These are phyloP conservation scores for Phytophthora capsici DNA, from an alignment of 352 stramenopile genomes.

Conservation along the genomic window DNA sequence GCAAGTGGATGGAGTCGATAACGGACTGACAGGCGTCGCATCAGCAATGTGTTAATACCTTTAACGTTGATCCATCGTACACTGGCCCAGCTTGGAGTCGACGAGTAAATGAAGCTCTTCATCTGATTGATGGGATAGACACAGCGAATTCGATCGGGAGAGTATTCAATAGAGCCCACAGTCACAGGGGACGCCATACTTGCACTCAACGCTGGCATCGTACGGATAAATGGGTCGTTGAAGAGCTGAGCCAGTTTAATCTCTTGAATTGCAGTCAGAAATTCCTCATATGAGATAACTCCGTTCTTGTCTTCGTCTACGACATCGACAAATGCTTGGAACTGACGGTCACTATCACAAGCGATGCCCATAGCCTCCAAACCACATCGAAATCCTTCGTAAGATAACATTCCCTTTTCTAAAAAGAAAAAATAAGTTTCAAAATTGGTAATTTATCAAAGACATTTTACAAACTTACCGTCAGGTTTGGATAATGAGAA, in stretches of 20 bases:
- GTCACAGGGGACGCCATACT: constrained; percentile 20
- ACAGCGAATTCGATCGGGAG: constrained; percentile 69
- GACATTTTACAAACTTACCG: constrained; percentile 29
- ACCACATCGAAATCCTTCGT: constrained; percentile 66
- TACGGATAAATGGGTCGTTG: constrained; percentile 55
- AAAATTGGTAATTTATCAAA: not conserved
- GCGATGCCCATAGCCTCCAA: constrained; percentile 80
- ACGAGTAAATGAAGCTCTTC: constrained; percentile 85
- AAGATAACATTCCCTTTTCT: constrained; percentile 67
- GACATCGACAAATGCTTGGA: constrained; percentile 71
- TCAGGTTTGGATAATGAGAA: constrained; percentile 69
- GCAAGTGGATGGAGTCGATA: constrained; percentile 85
- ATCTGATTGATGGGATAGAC: constrained; percentile 71
- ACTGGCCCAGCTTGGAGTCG: constrained; percentile 65
- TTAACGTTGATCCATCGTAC: constrained; percentile 86
- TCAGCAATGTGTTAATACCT: constrained; percentile 56
- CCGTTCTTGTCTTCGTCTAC: constrained; percentile 83
- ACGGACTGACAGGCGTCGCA: constrained; percentile 75
- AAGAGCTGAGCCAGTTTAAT: constrained; percentile 90
- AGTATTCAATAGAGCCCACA: constrained; percentile 79
- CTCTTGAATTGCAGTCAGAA: constrained; percentile 83
- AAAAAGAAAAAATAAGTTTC: constrained; percentile 1
- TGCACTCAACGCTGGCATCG: constrained; percentile 29
- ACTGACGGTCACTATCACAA: constrained; percentile 63
- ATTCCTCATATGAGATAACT: constrained; percentile 83